Evolutionary conservation across 2,329 filamentous ascomycete species (phyloP).

Genomic region (Diaporthe vaccinii): DNA sequence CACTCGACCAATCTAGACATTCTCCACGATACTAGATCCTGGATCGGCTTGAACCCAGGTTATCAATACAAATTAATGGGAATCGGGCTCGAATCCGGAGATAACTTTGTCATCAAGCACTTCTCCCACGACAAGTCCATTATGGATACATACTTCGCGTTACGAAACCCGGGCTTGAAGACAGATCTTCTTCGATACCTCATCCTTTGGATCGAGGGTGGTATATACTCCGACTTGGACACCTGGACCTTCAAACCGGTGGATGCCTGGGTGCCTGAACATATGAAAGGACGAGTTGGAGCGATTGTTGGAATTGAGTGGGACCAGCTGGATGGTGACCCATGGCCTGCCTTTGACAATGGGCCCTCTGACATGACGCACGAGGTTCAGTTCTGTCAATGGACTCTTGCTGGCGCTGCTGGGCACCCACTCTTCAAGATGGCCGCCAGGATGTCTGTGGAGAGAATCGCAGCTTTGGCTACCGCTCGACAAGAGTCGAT

Average conservation of each 20-base stretch:
- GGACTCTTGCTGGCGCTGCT: constrained; percentile 52
- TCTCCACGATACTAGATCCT: constrained; percentile 44
- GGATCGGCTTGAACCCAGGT: constrained; percentile 46
- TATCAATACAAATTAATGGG: constrained; percentile 46
- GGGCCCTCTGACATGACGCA: constrained; percentile 45
- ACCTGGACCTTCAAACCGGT: constrained; percentile 68
- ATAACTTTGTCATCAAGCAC: constrained; percentile 46
- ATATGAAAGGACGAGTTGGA: constrained; percentile 42
- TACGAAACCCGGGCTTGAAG: constrained; percentile 49
- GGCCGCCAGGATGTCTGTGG: constrained; percentile 46
- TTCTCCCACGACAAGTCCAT: constrained; percentile 44
- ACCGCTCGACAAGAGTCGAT: not conserved
- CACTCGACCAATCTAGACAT: constrained; percentile 37
- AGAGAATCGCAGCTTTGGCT: constrained; percentile 37
- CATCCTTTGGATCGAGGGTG: constrained; percentile 49
- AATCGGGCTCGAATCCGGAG: constrained; percentile 45
- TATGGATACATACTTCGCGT: constrained; percentile 43
- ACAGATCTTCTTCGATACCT: constrained; percentile 50
- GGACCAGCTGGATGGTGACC: constrained; percentile 46
- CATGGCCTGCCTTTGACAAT: constrained; percentile 42
- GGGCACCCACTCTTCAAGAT: constrained; percentile 49
- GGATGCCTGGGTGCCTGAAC: constrained; percentile 49
- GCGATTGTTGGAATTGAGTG: constrained; percentile 51
- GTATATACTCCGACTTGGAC: constrained; percentile 72
- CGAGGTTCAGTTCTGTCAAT: constrained; percentile 52